Base-by-base conservation (phyloP, 139 green algal species). In the Mychonastes homosphaera region DNA sequence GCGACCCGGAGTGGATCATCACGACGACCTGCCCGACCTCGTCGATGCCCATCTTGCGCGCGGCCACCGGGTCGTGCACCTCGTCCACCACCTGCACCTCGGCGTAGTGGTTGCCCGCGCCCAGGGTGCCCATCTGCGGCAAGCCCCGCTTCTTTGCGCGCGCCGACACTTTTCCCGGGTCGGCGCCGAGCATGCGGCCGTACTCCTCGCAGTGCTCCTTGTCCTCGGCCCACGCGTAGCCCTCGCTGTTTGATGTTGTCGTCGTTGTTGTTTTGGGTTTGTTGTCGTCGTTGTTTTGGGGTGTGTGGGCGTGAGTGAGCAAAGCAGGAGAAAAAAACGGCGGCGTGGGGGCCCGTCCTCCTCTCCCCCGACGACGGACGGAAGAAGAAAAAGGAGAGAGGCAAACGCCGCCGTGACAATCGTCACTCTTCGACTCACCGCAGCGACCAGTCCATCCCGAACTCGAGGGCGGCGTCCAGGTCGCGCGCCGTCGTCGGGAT, bases 151-250 rank as follows among this genome's bases (percentile, higher is more conserved):
- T 92, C 75, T 95, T 95, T 48, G 87, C 87, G 0, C 87, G 73
- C n/a, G 63, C 52, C 15, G 62, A 77, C 23, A 92, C 87, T 57
- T 90, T 85, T 49, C 65, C 69, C 16, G 86, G 83, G 65, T 94
- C 77, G 40, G 87, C 87, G 47, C 63, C 77, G 24, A 94, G 69
- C 83, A 95, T 91, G 15, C 86, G 72, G 8, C 87, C 87, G 56
- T 91, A 84, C 79, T 95, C 87, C 68, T 95, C 86, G 63, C 81
- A 91, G 68, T 92, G 86, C 69, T 92, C 83, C 66, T 92, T 92
- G 76, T 94, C 87, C 73, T 94, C 86, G 10, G 74, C 79, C 86
- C 86, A 94, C 0, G 79, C 65, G 70, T 94, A 91, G 3, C 79
- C 82, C 67, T 87, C 71, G 23, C 70, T 64, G 32, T 16, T 12